Conservation (phyloP, 495 filamentous ascomycete species). For the Cercophora sp. region DNA sequence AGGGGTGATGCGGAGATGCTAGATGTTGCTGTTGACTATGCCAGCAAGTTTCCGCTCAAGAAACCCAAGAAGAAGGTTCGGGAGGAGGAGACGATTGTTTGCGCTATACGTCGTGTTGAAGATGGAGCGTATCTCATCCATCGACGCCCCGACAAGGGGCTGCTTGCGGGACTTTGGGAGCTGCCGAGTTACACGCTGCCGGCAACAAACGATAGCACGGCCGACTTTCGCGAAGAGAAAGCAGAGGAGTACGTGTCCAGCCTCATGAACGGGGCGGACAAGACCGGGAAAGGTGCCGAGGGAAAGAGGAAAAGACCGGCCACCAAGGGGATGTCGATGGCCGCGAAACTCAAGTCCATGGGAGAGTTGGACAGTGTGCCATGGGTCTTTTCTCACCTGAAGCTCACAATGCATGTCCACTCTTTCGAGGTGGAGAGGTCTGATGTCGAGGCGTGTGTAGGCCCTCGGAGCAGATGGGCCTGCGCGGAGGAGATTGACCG, state of each 20-base stretch:
- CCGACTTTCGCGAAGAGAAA: slow-evolving; percentile 19
- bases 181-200: slow-evolving; percentile 37
- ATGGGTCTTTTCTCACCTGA: slow-evolving; percentile 46
- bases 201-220: slow-evolving; percentile 16
- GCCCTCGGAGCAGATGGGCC: slow-evolving; percentile 29
- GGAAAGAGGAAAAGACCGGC: background rate
- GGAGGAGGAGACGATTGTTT: slow-evolving; percentile 42
- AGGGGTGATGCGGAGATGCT: background rate
- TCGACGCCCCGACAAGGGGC: slow-evolving; percentile 39
- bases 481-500: slow-evolving; percentile 25
- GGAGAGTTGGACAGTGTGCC: slow-evolving; percentile 38
- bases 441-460: too few species aligned
- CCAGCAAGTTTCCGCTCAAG: slow-evolving; percentile 38
- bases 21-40: slow-evolving; percentile 32
- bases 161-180: slow-evolving; percentile 45
- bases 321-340: slow-evolving; percentile 8
- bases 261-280: slow-evolving; percentile 4
- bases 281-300: background rate
- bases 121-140: slow-evolving; percentile 40
- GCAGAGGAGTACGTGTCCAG: slow-evolving; percentile 24
- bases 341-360: background rate
- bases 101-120: slow-evolving; percentile 32
- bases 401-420: slow-evolving; percentile 45
- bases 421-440: slow-evolving; percentile 32
- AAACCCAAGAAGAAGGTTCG: slow-evolving; percentile 39